Conservation (phyloP, 352 stramenopile genomes). For the Globisporangium orthogonon region DNA sequence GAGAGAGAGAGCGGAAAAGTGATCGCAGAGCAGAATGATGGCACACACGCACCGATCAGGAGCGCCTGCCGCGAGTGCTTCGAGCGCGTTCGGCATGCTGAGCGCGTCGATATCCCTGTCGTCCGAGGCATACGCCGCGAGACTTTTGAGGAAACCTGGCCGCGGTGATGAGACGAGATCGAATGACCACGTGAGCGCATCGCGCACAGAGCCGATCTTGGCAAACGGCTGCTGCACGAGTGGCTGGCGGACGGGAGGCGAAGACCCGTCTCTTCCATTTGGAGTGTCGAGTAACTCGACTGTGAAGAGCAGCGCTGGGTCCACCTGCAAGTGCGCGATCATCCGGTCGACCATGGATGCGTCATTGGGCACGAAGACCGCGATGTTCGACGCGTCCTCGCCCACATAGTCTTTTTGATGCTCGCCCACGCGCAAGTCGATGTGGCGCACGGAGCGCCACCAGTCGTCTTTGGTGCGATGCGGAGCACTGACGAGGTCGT, state of each 20-base stretch:
- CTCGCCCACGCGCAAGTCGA: constrained; percentile 45
- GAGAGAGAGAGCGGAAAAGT: neutral
- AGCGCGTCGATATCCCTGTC: constrained; percentile 42
- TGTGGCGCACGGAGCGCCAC: constrained; percentile 61
- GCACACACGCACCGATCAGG: constrained; percentile 28
- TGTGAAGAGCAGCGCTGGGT: constrained; percentile 41
- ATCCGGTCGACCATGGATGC: constrained; percentile 37
- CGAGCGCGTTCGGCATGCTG: constrained; percentile 31
- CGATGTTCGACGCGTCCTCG: constrained; percentile 68
- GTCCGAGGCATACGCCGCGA: constrained; percentile 57
- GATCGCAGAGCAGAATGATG: constrained; percentile 2
- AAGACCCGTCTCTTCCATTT: neutral
- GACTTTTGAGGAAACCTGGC: constrained; percentile 44
- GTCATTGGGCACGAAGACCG: constrained; percentile 72
- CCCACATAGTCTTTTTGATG: constrained; percentile 42
- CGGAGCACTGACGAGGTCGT: constrained; percentile 50
- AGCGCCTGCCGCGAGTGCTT: constrained; percentile 20
- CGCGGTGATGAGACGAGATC: constrained; percentile 61
- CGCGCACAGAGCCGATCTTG: constrained; percentile 43
- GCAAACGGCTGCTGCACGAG: constrained; percentile 37
- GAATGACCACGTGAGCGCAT: constrained; percentile 75
- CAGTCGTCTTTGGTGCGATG: constrained; percentile 50
- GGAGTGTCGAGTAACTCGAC: constrained; percentile 16
- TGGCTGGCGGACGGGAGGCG: constrained; percentile 4
- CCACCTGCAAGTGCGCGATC: constrained; percentile 41